Evolutionary conservation across 1,284 basidiomycete genomes (phyloP).

Genomic region (Cryptococcus neoformans): DNA sequence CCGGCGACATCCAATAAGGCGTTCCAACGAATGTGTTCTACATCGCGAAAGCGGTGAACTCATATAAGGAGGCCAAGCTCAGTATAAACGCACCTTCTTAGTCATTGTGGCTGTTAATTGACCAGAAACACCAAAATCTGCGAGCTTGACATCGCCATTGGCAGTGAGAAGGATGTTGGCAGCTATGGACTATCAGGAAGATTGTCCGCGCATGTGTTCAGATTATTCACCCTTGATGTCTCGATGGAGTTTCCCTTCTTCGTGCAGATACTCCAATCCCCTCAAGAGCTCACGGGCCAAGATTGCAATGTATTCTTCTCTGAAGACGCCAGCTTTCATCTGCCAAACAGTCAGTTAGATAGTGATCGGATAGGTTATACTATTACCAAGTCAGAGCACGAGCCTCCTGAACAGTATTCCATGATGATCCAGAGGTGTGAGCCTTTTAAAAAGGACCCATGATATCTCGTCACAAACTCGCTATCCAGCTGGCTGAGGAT

Average conservation of each 20-base stretch:
- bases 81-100: slow-evolving; percentile 62
- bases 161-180: slow-evolving; percentile 76
- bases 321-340: slow-evolving; percentile 98
- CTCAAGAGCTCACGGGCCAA: slow-evolving; percentile 86
- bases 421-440: slow-evolving; percentile 98
- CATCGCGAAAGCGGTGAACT: neutral
- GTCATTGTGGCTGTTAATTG: slow-evolving; percentile 93
- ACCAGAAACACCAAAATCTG: slow-evolving; percentile 99
- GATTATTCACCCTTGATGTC: slow-evolving; percentile 87
- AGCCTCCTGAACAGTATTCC: slow-evolving; percentile 72
- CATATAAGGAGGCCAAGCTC: no score
- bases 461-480: slow-evolving; percentile 94
- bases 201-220: no score
- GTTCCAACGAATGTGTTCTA: slow-evolving; percentile 95
- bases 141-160: slow-evolving; percentile 92
- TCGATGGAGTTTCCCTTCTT: slow-evolving; percentile 93
- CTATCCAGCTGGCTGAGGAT: slow-evolving; percentile 98
- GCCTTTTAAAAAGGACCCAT: slow-evolving; percentile 92
- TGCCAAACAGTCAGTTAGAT: slow-evolving; percentile 39
- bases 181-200: slow-evolving; percentile 11
- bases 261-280: slow-evolving; percentile 89
- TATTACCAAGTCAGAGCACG: slow-evolving; percentile 54
- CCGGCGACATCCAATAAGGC: slow-evolving; percentile 98
- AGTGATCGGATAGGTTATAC: neutral
- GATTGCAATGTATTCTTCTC: slow-evolving; percentile 98